phyloP scores from a whole-genome alignment of 176 grass and related monocot species.

The Typha latifolia region DNA sequence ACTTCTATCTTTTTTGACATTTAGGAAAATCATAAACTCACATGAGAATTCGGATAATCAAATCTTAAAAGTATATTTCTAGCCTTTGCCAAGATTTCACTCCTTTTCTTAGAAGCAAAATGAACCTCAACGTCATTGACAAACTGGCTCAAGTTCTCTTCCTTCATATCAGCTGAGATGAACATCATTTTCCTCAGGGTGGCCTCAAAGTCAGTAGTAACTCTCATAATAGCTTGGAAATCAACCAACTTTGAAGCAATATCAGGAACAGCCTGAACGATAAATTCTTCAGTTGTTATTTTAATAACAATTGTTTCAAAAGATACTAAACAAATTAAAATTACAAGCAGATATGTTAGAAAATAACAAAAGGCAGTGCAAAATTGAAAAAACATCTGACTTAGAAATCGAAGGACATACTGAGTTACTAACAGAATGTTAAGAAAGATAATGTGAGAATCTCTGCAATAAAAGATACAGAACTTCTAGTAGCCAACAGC shows the following conservation, averaged over 20 bases:
- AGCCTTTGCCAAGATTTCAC: slow-evolving; percentile 77
- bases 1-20: not conserved
- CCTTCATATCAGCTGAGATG: slow-evolving; percentile 57
- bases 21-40: slow-evolving; percentile 30
- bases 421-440: too few species aligned
- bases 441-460: too few species aligned
- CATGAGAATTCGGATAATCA: slow-evolving; percentile 48
- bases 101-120: slow-evolving; percentile 91
- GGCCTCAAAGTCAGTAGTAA: slow-evolving; percentile 71
- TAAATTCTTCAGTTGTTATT: not conserved
- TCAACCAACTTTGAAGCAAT: slow-evolving; percentile 75
- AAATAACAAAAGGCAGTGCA: too few species aligned
- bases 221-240: slow-evolving; percentile 80
- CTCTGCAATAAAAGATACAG: too few species aligned
- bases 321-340: not conserved
- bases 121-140: slow-evolving; percentile 90
- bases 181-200: slow-evolving; percentile 59
- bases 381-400: too few species aligned
- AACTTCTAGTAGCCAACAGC: too few species aligned
- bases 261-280: slow-evolving; percentile 78
- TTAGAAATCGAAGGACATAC: too few species aligned
- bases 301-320: not conserved
- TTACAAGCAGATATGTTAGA: too few species aligned
- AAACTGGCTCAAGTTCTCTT: slow-evolving; percentile 81
- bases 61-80: slow-evolving; percentile 64